Evolutionary conservation across 2,329 filamentous ascomycete genomes (phyloP).

Genomic region (Neofusicoccum umdonicola): DNA sequence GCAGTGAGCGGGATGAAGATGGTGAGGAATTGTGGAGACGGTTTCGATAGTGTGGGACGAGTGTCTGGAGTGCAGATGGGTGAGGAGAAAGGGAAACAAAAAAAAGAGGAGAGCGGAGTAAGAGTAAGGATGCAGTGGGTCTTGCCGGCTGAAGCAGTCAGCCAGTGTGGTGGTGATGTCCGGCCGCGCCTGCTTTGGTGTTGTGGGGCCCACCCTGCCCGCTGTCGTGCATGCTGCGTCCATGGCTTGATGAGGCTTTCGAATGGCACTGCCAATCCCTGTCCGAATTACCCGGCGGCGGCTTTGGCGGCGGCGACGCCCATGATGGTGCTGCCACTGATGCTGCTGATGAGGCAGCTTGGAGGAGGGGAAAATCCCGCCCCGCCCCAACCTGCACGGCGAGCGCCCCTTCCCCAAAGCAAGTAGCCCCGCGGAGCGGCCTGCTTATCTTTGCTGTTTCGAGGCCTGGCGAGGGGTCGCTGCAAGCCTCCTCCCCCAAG

Average conservation of each 20-base stretch:
- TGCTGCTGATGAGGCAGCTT: neutral
- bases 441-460: constrained; percentile 10
- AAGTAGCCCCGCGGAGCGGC: neutral
- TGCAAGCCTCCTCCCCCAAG: neutral
- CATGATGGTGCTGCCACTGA: neutral
- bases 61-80: neutral
- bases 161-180: constrained; percentile 1
- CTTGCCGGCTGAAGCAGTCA: neutral
- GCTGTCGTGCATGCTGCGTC: neutral
- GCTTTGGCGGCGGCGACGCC: neutral
- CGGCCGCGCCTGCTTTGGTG: constrained; percentile 4
- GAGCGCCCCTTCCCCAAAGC: neutral
- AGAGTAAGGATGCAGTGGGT: neutral
- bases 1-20: neutral
- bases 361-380: neutral
- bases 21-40: neutral
- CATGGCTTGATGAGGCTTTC: neutral
- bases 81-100: neutral
- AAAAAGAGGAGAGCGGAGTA: neutral
- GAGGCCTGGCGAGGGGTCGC: neutral
- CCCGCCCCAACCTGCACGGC: neutral
- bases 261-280: neutral
- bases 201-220: constrained; percentile 1
- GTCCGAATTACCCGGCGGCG: neutral
- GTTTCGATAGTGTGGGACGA: neutral